These are phyloP conservation scores for Pestalotiopsis fici DNA, from an alignment of 2,329 filamentous ascomycete species.

Conservation along the genomic window DNA sequence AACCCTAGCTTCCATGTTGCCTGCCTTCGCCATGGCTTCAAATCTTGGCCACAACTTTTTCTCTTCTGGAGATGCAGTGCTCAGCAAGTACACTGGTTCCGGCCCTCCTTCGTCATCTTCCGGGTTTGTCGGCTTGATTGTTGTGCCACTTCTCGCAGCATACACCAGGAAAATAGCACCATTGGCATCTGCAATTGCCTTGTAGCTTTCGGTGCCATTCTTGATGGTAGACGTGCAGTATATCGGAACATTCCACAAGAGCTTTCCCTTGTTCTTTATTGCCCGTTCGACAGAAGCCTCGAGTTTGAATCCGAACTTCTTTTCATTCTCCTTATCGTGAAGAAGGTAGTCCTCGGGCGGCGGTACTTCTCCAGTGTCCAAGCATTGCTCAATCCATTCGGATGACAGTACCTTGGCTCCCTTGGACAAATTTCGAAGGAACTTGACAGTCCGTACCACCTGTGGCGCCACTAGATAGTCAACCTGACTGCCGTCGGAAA, in stretches of 20 bases:
- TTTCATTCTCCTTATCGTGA: slow-evolving; percentile 72
- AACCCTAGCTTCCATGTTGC: slow-evolving; percentile 78
- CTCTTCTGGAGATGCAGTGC: slow-evolving; percentile 67
- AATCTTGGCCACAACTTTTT: slow-evolving; percentile 79
- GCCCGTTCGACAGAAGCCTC: slow-evolving; percentile 70
- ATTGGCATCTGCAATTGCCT: slow-evolving; percentile 83
- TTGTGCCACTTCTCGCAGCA: slow-evolving; percentile 69
- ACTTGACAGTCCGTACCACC: slow-evolving; percentile 90
- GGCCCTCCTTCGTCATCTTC: slow-evolving; percentile 63
- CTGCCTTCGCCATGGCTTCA: slow-evolving; percentile 72
- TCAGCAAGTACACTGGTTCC: slow-evolving; percentile 83
- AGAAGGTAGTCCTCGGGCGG: slow-evolving; percentile 68
- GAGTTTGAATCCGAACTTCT: slow-evolving; percentile 69
- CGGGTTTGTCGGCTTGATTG: slow-evolving; percentile 62
- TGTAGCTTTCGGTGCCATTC: slow-evolving; percentile 83
- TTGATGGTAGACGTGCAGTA: slow-evolving; percentile 82
- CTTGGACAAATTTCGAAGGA: slow-evolving; percentile 82
- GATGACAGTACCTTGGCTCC: slow-evolving; percentile 78
- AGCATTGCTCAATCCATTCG: slow-evolving; percentile 75
- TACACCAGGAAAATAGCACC: slow-evolving; percentile 82
- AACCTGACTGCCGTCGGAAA: slow-evolving; percentile 73
- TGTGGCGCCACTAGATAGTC: slow-evolving; percentile 86
- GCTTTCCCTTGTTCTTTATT: slow-evolving; percentile 71
- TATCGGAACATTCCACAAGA: slow-evolving; percentile 75
- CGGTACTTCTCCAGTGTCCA: slow-evolving; percentile 68